phyloP scores from a whole-genome alignment of 495 filamentous ascomycete species.

The Letharia columbiana region DNA sequence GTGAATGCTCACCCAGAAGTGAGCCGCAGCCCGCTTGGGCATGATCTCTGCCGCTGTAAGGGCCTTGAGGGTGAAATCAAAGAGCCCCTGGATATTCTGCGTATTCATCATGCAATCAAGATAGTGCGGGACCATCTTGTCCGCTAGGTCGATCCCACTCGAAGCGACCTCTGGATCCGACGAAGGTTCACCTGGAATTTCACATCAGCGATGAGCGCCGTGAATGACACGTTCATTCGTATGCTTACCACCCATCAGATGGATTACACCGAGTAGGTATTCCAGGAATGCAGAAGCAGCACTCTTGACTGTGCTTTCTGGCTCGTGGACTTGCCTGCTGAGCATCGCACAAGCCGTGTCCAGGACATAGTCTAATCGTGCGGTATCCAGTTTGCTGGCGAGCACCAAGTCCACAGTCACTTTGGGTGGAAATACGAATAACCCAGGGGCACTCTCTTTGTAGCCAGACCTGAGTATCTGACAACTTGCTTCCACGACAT shows the following conservation, averaged over 20 bases:
- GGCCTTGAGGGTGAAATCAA: slow-evolving; percentile 67
- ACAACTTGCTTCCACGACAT: slow-evolving; percentile 69
- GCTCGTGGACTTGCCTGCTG: slow-evolving; percentile 49
- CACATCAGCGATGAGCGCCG: slow-evolving; percentile 20
- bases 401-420: slow-evolving; percentile 65
- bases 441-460: slow-evolving; percentile 64
- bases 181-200: slow-evolving; percentile 38
- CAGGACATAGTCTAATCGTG: slow-evolving; percentile 65
- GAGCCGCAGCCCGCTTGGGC: slow-evolving; percentile 67
- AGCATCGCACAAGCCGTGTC: slow-evolving; percentile 71
- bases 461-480: slow-evolving; percentile 69
- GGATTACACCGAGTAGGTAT: slow-evolving; percentile 58
- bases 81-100: slow-evolving; percentile 54
- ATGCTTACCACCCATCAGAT: slow-evolving; percentile 49
- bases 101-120: slow-evolving; percentile 46
- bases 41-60: slow-evolving; percentile 66
- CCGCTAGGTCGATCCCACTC: slow-evolving; percentile 63
- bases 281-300: slow-evolving; percentile 50
- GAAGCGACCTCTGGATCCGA: slow-evolving; percentile 75
- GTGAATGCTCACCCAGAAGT: slow-evolving; percentile 65
- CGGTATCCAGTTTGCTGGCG: slow-evolving; percentile 50
- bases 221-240: slow-evolving; percentile 14
- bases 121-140: slow-evolving; percentile 58
- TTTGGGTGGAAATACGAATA: slow-evolving; percentile 67
- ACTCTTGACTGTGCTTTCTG: slow-evolving; percentile 33